A percentile compares a stretch with the other conserved stretches of the same genome.
These are phyloP conservation scores for Pelargonium myrrhifolium DNA, from an alignment of 441 rosid genomes.

Conservation along the genomic window DNA sequence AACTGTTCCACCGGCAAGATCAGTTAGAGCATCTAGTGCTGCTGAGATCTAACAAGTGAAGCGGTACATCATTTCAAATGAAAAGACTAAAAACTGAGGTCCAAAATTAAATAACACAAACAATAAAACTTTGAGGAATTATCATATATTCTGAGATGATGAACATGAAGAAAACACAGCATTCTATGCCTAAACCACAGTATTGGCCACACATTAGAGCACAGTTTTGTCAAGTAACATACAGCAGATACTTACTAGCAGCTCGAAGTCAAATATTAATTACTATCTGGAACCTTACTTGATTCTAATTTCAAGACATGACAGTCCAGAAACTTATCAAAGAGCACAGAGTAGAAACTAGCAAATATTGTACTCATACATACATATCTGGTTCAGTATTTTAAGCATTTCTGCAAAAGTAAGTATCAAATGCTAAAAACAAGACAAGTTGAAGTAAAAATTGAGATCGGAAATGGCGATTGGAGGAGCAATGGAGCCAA, in stretches of 20 bases:
- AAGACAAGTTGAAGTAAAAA: not conserved
- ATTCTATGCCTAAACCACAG: no score
- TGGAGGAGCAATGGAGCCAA: not conserved
- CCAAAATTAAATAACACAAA: not conserved
- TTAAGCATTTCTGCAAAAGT: not conserved
- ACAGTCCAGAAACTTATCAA: no score
- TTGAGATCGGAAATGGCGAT: not conserved
- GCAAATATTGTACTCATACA: not conserved
- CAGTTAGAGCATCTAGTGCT: conserved; percentile 75
- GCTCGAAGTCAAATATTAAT: no score
- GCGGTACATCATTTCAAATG: not conserved
- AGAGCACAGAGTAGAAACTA: not conserved
- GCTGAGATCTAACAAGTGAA: conserved; percentile 54
- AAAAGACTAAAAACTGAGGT: not conserved
- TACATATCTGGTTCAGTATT: not conserved
- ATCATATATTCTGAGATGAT: no score
- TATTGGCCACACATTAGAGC: no score
- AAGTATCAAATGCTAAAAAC: not conserved
- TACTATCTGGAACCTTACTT: not conserved
- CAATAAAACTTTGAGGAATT: not conserved
- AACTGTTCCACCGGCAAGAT: conserved; percentile 77
- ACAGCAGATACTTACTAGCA: not conserved
- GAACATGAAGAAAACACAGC: no score
- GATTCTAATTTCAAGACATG: not conserved
- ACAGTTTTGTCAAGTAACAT: not conserved